Evolutionary conservation across 805 yeast genomes (phyloP).

Genomic region (Metschnikowia sp.): DNA sequence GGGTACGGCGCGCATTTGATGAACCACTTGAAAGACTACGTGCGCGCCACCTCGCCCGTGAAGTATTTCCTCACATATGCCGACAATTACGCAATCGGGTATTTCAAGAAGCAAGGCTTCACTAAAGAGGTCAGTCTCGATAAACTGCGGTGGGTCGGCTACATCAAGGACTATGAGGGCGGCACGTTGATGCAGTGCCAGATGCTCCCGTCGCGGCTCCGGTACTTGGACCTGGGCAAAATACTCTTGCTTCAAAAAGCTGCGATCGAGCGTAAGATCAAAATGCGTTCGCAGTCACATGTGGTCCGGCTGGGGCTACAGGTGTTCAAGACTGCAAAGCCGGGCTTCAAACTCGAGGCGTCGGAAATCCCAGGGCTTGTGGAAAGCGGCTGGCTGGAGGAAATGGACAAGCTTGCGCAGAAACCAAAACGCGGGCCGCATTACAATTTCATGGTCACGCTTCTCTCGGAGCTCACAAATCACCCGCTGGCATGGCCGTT

Average conservation of each 20-base stretch:
- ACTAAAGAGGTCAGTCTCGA: constrained; percentile 91
- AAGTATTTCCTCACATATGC: constrained; percentile 92
- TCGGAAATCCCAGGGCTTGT: constrained; percentile 79
- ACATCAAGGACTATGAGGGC: constrained; percentile 97
- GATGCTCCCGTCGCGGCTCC: constrained; percentile 75
- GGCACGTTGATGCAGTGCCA: constrained; percentile 98
- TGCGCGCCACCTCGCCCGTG: constrained; percentile 79
- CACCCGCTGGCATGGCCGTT: constrained; percentile 99
- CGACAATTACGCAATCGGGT: constrained; percentile 98
- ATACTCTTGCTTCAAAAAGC: constrained; percentile 86
- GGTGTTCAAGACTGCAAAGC: constrained; percentile 67
- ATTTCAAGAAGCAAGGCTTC: constrained; percentile 96
- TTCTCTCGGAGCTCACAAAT: constrained; percentile 83
- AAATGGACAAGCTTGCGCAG: constrained; percentile 95
- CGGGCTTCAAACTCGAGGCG: constrained; percentile 28
- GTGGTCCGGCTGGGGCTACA: constrained; percentile 78
- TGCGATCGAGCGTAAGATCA: constrained; percentile 80
- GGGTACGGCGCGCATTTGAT: constrained; percentile 98
- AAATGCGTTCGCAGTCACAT: constrained; percentile 74
- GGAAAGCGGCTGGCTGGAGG: constrained; percentile 98
- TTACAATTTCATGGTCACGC: constrained; percentile 86
- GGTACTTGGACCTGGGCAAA: constrained; percentile 87
- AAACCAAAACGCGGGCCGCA: constrained; percentile 94
- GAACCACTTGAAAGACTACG: constrained; percentile 97
- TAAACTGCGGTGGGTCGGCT: constrained; percentile 92